Evolutionary conservation across 2,329 filamentous ascomycete genomes (phyloP), one percentile per base, ranked within the genome.

Genomic region (Knoxdaviesia capensis): DNA sequence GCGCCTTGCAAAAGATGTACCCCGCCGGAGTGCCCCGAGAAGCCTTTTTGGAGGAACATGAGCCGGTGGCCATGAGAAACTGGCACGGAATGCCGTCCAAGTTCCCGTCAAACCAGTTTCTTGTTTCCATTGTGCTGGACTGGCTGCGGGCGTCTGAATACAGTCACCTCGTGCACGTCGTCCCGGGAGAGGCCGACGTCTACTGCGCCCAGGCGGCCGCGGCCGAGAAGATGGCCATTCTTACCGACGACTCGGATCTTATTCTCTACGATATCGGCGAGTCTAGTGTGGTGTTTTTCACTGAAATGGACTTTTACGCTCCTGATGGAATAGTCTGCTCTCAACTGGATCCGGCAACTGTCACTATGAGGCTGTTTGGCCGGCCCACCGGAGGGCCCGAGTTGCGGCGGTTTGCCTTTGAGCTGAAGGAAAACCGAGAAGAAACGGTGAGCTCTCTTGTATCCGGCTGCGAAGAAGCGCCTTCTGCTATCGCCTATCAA

Each of bases 161-260:
- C 20, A 20, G 20, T 3, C 20, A 20, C 20, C 20, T 20, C n/a
- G 42, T 45, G 43, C 47, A 64, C 29, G 65, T 90, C 8, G 78
- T 93, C 0, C 76, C 84, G 0, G 86, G 82, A 1, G 88, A 96
- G 58, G 88, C 88, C 1, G 88, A 96, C 53, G 59, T 66, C 29
- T 90, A 74, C 59, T 94, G 86, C 54, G 85, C 84, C 9, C 65
- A 75, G 31, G 47, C 45, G 42, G 66, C 82, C 6, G 64, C 64
- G n/a, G 47, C 60, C 3, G 53, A 64, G 31, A 63, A 67, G 2
- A 73, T 71, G 1, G 61, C 64, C 2, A 68, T 85, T 9, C 58
- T 94, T 6, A 92, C 85, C 0, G 77, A 75, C n/a, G 88, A 96
- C 52, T 92, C 86, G 0, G 88, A 96, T 53, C 65, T 94, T 6